Evolutionary conservation across 1,139 yeast genomes (phyloP).

Genomic region (Pichia sp.): DNA sequence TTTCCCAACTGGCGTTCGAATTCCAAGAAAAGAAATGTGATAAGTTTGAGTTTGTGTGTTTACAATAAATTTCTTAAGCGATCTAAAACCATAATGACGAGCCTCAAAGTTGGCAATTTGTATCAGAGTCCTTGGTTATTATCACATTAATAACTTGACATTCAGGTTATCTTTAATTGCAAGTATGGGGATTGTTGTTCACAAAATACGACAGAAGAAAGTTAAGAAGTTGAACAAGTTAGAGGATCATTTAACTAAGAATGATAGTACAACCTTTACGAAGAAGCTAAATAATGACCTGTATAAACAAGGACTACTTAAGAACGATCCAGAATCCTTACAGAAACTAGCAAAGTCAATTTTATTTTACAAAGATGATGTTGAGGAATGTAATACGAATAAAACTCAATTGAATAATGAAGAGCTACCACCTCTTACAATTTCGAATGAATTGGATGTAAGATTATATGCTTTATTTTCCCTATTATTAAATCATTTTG

Average conservation of each 20-base stretch:
- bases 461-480: constrained; percentile 40
- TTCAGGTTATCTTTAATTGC: not conserved
- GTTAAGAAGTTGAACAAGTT: not conserved
- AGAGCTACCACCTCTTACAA: constrained; percentile 7
- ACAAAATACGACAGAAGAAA: not conserved
- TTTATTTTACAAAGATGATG: too few relatives aligned
- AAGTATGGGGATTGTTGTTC: not conserved
- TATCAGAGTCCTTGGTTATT: too few relatives aligned
- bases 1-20: too few relatives aligned
- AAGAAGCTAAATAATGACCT: not conserved
- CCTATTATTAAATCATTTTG: constrained; percentile 37
- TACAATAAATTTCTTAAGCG: too few relatives aligned
- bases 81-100: not conserved
- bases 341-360: not conserved
- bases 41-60: too few relatives aligned
- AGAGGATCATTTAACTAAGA: too few relatives aligned
- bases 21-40: too few relatives aligned
- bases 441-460: constrained; percentile 29
- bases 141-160: not conserved
- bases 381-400: too few relatives aligned
- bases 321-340: not conserved
- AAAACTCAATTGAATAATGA: too few relatives aligned
- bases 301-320: too few relatives aligned
- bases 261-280: too few relatives aligned
- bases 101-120: too few relatives aligned